phyloP scores from a whole-genome alignment of 2,329 filamentous ascomycete species.

The Fusarium duplospermum region DNA sequence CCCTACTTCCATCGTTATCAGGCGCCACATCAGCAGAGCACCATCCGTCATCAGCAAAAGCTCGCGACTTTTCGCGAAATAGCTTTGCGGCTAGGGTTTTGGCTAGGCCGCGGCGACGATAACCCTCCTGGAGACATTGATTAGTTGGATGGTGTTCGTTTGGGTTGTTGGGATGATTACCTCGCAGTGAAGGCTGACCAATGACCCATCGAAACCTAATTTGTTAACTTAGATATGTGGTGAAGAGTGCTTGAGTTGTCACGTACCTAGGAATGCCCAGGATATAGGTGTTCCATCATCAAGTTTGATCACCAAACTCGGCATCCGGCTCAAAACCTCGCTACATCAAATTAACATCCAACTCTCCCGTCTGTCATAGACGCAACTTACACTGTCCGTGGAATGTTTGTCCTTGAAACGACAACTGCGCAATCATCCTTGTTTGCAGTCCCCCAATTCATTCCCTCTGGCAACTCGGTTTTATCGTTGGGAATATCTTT shows the following conservation, averaged over 20 bases:
- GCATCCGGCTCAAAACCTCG: slow-evolving; percentile 57
- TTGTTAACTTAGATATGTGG: slow-evolving; percentile 8
- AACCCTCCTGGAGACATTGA: slow-evolving; percentile 54
- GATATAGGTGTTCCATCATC: slow-evolving; percentile 64
- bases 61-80: slow-evolving; percentile 61
- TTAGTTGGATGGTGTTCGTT: neutral
- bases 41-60: slow-evolving; percentile 62
- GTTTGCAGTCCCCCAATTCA: slow-evolving; percentile 67
- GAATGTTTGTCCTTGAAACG: slow-evolving; percentile 65
- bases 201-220: slow-evolving; percentile 68
- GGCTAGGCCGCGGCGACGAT: slow-evolving; percentile 71
- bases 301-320: slow-evolving; percentile 60
- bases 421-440: slow-evolving; percentile 68
- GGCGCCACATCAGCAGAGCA: slow-evolving; percentile 73
- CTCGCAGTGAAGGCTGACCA: slow-evolving; percentile 71
- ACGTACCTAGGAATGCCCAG: slow-evolving; percentile 70
- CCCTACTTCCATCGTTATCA: slow-evolving; percentile 70
- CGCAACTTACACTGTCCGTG: slow-evolving; percentile 59
- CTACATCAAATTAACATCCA: slow-evolving; percentile 39
- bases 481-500: slow-evolving; percentile 55
- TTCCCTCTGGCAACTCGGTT: slow-evolving; percentile 54
- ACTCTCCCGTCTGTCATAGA: neutral
- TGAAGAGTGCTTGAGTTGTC: too few relatives aligned
- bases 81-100: slow-evolving; percentile 70
- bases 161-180: slow-evolving; percentile 34